Evolutionary conservation across 805 yeast genomes (phyloP), one percentile per base, ranked within the genome.

Genomic region (Candida nonsorbophila): DNA sequence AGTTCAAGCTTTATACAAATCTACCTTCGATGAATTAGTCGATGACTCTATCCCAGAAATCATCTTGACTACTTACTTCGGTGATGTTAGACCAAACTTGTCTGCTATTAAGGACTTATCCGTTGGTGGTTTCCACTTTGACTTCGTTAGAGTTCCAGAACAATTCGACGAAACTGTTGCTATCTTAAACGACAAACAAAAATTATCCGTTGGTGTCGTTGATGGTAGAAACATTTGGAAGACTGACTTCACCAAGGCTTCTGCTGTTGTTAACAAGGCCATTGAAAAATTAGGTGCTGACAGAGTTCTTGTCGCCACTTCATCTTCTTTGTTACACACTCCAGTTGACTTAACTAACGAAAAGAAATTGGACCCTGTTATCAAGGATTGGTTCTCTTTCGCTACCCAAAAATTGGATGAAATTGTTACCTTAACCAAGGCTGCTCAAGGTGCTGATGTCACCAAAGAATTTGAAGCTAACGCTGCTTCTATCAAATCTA

Each of bases 191-290:
- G 74, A 69, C 42, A 67, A 77, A 44, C 95, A 92, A 74, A 68
- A 72, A 42, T 73, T 92, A 57, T 90, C 97, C 40, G 95, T 83
- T 45, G 98, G 98, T 85, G 77, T 92, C 52, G 88, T 92, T 55
- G 94, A 87, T 55, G 98, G 98, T 71, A 87, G 98, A 79, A 92
- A 92, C 81, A 86, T 92, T 70, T 92, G 98, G 98, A 92, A 92
- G 79, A 82, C 94, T 65, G 83, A 92, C 74, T 85, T 82, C 57
- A 62, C 92, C 55, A 78, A 79, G 69, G 94, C 98, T 47, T 69
- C 87, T 56, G 84, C 67, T 42, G 58, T 82, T 43, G 94, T 86
- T 51, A 71, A 81, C 60, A 73, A 77, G 65, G 97, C 95, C 49
- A 73, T 85, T 55, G 79, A 67, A 47, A 81, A 81, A 70, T 69